Percentiles rank a stretch among this genome's conserved stretches.
phyloP scores from a whole-genome alignment of 768 basidiomycete genomes.

The Russula griseocarnosa region DNA sequence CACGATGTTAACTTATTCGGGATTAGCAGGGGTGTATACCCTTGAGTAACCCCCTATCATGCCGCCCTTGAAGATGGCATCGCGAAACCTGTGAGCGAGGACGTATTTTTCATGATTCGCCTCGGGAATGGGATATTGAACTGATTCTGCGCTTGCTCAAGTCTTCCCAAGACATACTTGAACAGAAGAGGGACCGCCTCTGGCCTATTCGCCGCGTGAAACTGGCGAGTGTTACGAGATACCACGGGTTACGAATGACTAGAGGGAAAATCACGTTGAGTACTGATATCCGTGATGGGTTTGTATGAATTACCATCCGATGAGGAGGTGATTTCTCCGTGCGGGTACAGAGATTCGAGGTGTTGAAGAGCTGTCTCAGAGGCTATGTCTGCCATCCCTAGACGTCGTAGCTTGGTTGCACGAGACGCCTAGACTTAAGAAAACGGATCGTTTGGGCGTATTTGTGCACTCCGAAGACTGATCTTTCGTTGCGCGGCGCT shows the following conservation, averaged over 20 bases:
- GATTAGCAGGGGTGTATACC: slow-evolving; percentile 36
- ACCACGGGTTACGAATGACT: slow-evolving; percentile 50
- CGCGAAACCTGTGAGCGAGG: slow-evolving; percentile 54
- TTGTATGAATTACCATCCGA: slow-evolving; percentile 19
- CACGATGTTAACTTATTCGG: neutral
- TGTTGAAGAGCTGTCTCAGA: slow-evolving; percentile 42
- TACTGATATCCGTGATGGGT: neutral
- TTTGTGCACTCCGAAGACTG: neutral
- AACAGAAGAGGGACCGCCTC: slow-evolving; percentile 57
- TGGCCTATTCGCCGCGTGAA: slow-evolving; percentile 57
- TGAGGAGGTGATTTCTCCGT: slow-evolving; percentile 26
- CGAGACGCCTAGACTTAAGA: neutral
- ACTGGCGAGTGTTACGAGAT: slow-evolving; percentile 51
- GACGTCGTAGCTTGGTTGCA: neutral
- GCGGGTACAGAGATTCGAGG: slow-evolving; percentile 47
- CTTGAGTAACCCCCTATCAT: slow-evolving; percentile 54
- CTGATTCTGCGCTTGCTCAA: slow-evolving; percentile 33
- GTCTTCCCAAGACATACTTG: slow-evolving; percentile 45
- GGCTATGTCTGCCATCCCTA: slow-evolving; percentile 35
- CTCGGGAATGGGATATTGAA: slow-evolving; percentile 27
- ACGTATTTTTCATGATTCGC: slow-evolving; percentile 38
- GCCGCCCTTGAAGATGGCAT: slow-evolving; percentile 60
- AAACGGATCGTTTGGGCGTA: slow-evolving; percentile 8
- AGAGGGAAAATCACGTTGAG: slow-evolving; percentile 11
- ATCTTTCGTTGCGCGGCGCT: too few species aligned